Conservation (phyloP, 768 basidiomycete genomes). For the Naematelia encephala region DNA sequence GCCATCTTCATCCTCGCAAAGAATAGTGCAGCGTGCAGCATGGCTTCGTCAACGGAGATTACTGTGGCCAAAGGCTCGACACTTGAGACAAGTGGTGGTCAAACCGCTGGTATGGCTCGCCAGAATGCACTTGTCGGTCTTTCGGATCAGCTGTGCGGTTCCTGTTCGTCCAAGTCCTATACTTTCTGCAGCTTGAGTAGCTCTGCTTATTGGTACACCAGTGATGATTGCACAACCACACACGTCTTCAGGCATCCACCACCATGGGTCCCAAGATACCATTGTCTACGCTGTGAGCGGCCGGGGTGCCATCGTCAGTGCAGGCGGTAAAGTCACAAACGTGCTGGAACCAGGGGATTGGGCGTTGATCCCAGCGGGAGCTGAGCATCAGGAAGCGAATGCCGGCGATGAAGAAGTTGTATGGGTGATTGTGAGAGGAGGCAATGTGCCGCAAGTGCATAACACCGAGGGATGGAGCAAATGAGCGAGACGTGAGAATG, state of each 20-base stretch:
- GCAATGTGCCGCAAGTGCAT: slow-evolving; percentile 23
- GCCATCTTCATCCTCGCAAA: too few species aligned
- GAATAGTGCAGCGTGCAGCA: too few species aligned
- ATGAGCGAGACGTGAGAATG: neutral
- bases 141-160: slow-evolving; percentile 12
- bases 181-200: neutral
- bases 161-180: slow-evolving; percentile 5
- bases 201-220: slow-evolving; percentile 3
- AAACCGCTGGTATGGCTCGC: slow-evolving; percentile 13
- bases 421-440: slow-evolving; percentile 34
- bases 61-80: slow-evolving; percentile 1
- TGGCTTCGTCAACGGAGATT: too few species aligned
- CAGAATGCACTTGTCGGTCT: slow-evolving; percentile 14
- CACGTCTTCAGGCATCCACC: slow-evolving; percentile 23
- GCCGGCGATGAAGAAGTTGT: slow-evolving; percentile 38
- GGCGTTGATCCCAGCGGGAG: slow-evolving; percentile 26
- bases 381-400: slow-evolving; percentile 31
- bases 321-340: slow-evolving; percentile 20
- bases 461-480: slow-evolving; percentile 24
- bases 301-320: slow-evolving; percentile 22
- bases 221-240: slow-evolving; percentile 26
- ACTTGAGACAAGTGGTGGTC: slow-evolving; percentile 10
- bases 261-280: slow-evolving; percentile 21
- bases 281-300: slow-evolving; percentile 28
- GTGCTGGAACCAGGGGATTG: slow-evolving; percentile 28